Conservation (phyloP, 1,139 yeast genomes). For the Eremothecium cymbalariae region DNA sequence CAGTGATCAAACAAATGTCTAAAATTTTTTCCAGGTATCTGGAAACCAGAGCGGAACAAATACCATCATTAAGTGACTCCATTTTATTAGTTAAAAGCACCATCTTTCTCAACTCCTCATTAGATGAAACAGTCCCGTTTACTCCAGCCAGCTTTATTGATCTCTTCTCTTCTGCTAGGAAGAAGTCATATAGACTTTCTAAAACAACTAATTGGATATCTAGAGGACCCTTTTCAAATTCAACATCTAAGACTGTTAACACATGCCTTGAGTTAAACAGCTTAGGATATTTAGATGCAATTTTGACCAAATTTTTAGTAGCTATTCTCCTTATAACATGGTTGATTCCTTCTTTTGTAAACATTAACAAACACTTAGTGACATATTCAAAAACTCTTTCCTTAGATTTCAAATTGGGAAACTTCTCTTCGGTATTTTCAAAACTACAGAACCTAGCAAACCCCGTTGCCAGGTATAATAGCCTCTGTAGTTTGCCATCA, state of each 20-base stretch:
- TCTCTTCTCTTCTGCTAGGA: constrained; percentile 45
- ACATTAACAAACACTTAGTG: constrained; percentile 47
- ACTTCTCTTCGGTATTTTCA: constrained; percentile 38
- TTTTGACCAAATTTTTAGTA: constrained; percentile 45
- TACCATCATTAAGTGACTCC: constrained; percentile 47
- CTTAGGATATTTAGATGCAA: constrained; percentile 56
- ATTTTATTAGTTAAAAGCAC: constrained; percentile 33
- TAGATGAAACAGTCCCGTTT: constrained; percentile 23
- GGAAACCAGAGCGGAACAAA: constrained; percentile 65
- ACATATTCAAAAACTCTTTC: constrained; percentile 51
- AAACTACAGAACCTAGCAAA: constrained; percentile 63
- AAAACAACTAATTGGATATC: constrained; percentile 44
- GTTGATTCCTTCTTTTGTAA: constrained; percentile 37
- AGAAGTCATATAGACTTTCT: constrained; percentile 48
- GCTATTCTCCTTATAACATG: constrained; percentile 42
- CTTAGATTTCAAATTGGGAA: constrained; percentile 39
- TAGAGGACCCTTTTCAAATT: constrained; percentile 33
- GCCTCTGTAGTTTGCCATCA: constrained; percentile 46
- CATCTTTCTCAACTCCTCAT: constrained; percentile 22
- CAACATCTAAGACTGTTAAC: constrained; percentile 45
- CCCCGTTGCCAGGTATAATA: constrained; percentile 56
- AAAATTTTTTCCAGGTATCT: constrained; percentile 47
- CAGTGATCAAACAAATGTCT: constrained; percentile 41
- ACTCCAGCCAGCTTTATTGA: constrained; percentile 36
- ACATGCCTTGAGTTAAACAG: constrained; percentile 51